A percentile compares a stretch with the other conserved stretches of the same genome.
Evolutionary conservation across 2,329 filamentous ascomycete species (phyloP).

Genomic region (Colletotrichum tamarilloi): DNA sequence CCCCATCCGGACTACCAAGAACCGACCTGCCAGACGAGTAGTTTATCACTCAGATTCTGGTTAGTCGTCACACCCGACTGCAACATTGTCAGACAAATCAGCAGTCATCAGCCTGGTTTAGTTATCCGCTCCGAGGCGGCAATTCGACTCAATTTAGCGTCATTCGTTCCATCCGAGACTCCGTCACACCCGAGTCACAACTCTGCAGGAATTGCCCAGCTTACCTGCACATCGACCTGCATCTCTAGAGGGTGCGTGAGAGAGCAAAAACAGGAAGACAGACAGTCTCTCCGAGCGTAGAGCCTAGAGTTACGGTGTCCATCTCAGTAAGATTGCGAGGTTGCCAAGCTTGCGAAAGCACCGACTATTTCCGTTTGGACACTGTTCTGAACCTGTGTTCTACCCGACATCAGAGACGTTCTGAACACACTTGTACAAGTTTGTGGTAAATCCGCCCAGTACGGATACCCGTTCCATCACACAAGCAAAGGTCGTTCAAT

Average conservation of each 20-base stretch:
- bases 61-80: not conserved
- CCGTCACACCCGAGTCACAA: conserved; percentile 4
- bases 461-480: not conserved
- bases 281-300: not conserved
- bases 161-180: conserved; percentile 20
- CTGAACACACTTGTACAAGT: not conserved
- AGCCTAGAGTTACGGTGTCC: not conserved
- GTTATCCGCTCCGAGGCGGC: conserved; percentile 17
- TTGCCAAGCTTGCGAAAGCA: not conserved
- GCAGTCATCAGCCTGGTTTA: not conserved
- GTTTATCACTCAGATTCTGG: not conserved
- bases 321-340: not conserved
- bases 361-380: conserved; percentile 24
- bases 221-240: not conserved
- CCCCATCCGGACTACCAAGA: not conserved
- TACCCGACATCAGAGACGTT: not conserved
- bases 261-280: not conserved
- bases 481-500: not conserved
- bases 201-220: not conserved
- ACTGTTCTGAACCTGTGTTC: not conserved
- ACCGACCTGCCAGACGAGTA: conserved; percentile 1
- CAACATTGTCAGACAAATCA: not conserved
- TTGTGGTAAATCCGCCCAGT: not conserved
- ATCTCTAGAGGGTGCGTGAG: not conserved
- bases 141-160: conserved; percentile 17